Base-by-base conservation (phyloP, 1,139 yeast genomes). In the Petasospora fabianii region DNA sequence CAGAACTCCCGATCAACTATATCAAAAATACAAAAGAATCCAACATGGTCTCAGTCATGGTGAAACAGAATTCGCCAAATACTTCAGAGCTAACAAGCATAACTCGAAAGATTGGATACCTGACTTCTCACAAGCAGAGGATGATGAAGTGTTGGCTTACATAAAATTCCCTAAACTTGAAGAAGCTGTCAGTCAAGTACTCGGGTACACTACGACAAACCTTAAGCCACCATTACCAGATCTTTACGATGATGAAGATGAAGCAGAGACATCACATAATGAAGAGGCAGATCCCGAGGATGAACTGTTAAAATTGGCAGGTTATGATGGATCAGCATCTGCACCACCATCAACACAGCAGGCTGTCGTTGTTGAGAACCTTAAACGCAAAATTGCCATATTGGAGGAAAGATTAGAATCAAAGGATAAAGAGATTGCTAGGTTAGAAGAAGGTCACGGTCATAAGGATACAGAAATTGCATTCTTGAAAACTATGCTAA, bases 1-100 rank as follows among this genome's bases (percentile, higher is more conserved):
- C 18, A 36, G 57, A 12, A 50, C 57, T 0, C 42, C 53, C 4
- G 57, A 53, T 35, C 56, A 53, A 27, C 38, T 53, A 9, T 52
- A 53, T 33, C 57, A 53, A 22, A 53, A 53, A 34, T 53, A 51
- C 30, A 53, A 53, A 29, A 41, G 57, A 28, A 47, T 53, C 3
- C 54, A 49, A 26, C 47, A 52, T 24, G 53, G 54, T 3, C 30
- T 52, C 15, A 53, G 50, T 24, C 50, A 51, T 33, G 53, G 52
- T 3, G 56, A 50, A 18, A 21, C 34, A 1, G 57, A 52, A 19
- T 53, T 46, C 22, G 6, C 24, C 3, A 44, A 49, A 15, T 50
- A 39, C 31, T 52, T 52, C 34, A 45, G 28, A 29, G 42, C 32
- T n/a, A 51, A 36, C 28, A 42, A 45, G 26, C 41, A 44, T 26